These are phyloP conservation scores for Crataegus laevigata DNA, from an alignment of 306 rosid species.

Conservation along the genomic window DNA sequence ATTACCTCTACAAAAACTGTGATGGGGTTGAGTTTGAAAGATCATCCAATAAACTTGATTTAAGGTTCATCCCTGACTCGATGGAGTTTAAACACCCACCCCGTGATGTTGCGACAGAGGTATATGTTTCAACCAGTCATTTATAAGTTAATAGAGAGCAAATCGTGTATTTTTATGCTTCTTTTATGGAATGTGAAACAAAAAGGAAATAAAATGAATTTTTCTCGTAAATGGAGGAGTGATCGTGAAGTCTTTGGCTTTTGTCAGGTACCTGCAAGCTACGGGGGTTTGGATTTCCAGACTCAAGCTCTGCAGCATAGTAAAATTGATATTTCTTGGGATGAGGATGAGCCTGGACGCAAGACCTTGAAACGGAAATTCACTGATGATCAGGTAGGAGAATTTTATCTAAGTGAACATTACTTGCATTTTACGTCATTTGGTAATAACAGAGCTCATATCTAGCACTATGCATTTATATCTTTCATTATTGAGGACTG, in stretches of 20 bases:
- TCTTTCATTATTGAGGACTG: neutral
- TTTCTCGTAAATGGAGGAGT: neutral
- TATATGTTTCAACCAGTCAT: slow-evolving; percentile 15
- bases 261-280: slow-evolving; percentile 64
- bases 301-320: slow-evolving; percentile 79
- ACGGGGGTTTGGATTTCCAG: slow-evolving; percentile 59
- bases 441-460: neutral
- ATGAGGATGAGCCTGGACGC: slow-evolving; percentile 83
- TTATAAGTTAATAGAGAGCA: neutral
- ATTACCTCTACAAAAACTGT: slow-evolving; percentile 69
- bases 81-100: slow-evolving; percentile 74
- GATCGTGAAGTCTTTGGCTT: slow-evolving; percentile 11
- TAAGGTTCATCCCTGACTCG: slow-evolving; percentile 86
- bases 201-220: neutral
- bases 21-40: slow-evolving; percentile 69
- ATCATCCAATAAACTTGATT: slow-evolving; percentile 74
- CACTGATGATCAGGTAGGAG: slow-evolving; percentile 65
- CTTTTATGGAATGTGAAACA: neutral
- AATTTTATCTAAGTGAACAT: neutral
- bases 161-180: neutral
- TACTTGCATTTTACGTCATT: neutral
- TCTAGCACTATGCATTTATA: neutral
- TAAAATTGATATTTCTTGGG: slow-evolving; percentile 74
- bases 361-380: slow-evolving; percentile 65
- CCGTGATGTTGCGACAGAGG: slow-evolving; percentile 71